Evolutionary conservation across 2,329 filamentous ascomycete species (phyloP), one percentile per base, ranked within the genome.

Genomic region (Zalaria sp.): DNA sequence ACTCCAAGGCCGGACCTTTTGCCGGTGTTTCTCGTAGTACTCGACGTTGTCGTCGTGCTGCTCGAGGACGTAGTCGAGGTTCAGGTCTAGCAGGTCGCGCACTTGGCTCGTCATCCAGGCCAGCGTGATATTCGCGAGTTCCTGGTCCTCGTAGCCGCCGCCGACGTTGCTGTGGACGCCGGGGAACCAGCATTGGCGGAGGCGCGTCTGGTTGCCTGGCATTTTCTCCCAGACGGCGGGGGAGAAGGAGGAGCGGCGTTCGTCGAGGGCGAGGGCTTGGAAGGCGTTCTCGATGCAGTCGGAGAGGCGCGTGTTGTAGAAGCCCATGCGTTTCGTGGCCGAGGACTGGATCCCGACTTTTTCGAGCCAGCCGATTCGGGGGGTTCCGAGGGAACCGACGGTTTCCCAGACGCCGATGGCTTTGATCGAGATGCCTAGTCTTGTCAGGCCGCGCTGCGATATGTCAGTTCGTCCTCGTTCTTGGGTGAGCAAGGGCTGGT

Each of bases 101-200:
- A 72, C 53, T 43, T 73, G 69, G 39, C 64, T 62, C 51, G 74
- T 70, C 71, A 75, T 75, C 71, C 71, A 75, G 3, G 71, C 71
- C 1, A 75, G 54, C 4, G 66, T 64, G 27, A 74, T 71, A 34
- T 72, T 68, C 7, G 67, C 63, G 29, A 70, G 59, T 28, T 71
- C 62, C 46, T 65, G 60, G 42, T 68, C 64, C 26, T 58, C 54
- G 40, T 59, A 61, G 5, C 65, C 66, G n/a, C 66, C 66, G 6
- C 66, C 66, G 7, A 68, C 47, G 43, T 68, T 67, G 25, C 53
- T 51, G 44, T 69, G 66, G 2, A 61, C 63, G 10, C 66, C 66
- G 1, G 65, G 64, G 43, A 69, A 69, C 66, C 66, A 69, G 4
- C 66, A 63, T 49, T 69, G 66, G 5, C 64, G 57, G 5, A 69